These are phyloP conservation scores for Drosera capensis DNA, from an alignment of 148 eudicot species.

Conservation along the genomic window DNA sequence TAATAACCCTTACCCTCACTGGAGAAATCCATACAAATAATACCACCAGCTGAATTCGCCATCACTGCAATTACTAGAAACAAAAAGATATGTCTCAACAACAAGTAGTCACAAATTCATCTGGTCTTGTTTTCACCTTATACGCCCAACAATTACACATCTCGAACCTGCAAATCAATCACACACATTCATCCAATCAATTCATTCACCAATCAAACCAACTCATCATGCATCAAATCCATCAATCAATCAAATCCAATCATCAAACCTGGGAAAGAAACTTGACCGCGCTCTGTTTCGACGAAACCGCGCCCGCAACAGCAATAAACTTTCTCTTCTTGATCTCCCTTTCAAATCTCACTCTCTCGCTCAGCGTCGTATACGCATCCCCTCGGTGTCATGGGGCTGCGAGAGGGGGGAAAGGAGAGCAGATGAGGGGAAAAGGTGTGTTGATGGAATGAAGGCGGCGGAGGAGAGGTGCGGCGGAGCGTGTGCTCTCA, in stretches of 20 bases:
- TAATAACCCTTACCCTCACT: too few species aligned
- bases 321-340: conserved; percentile 95
- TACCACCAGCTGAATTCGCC: too few species aligned
- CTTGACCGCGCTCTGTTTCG: conserved; percentile 51
- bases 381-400: conserved; percentile 29
- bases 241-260: background rate
- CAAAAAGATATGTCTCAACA: too few species aligned
- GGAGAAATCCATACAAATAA: too few species aligned
- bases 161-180: conserved; percentile 32
- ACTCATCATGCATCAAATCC: background rate
- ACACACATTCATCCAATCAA: too few species aligned
- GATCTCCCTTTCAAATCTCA: conserved; percentile 45
- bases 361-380: conserved; percentile 45
- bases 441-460: too few species aligned
- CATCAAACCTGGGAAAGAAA: conserved; percentile 53
- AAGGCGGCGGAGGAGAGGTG: too few species aligned
- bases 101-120: too few species aligned
- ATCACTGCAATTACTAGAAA: too few species aligned
- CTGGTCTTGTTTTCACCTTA: too few species aligned
- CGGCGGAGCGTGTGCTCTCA: too few species aligned
- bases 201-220: background rate
- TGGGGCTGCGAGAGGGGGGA: conserved; percentile 8
- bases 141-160: conserved; percentile 85
- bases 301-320: conserved; percentile 48
- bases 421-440: too few species aligned